Conservation (phyloP, 305 asterid species). For the Rubia peregrina region DNA sequence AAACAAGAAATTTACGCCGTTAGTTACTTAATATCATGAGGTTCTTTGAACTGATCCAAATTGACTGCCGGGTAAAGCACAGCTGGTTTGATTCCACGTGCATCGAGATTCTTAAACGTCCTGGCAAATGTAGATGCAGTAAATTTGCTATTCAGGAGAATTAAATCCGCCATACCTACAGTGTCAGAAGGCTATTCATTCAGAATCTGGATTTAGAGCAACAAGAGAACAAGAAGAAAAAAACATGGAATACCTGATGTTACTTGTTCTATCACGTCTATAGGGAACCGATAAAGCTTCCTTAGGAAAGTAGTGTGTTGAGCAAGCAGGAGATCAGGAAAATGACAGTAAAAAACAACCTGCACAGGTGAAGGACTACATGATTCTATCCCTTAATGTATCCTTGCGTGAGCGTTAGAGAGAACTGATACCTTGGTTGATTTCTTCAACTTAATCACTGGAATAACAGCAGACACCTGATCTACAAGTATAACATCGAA, state of each 20-base stretch:
- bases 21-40: slow-evolving; percentile 57
- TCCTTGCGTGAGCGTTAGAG: not conserved
- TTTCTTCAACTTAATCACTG: slow-evolving; percentile 68
- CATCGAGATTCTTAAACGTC: slow-evolving; percentile 28
- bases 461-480: slow-evolving; percentile 80
- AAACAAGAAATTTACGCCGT: slow-evolving; percentile 2
- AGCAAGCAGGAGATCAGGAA: slow-evolving; percentile 86
- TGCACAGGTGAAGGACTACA: slow-evolving; percentile 23
- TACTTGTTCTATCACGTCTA: slow-evolving; percentile 71
- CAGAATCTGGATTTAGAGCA: slow-evolving; percentile 2
- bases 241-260: slow-evolving; percentile 55
- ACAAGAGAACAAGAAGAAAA: not conserved
- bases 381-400: not conserved
- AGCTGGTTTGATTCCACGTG: slow-evolving; percentile 34
- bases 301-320: slow-evolving; percentile 70
- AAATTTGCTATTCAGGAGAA: slow-evolving; percentile 54
- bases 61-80: slow-evolving; percentile 96
- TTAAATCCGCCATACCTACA: slow-evolving; percentile 90
- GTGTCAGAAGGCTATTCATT: slow-evolving; percentile 10
- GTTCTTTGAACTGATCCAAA: slow-evolving; percentile 65
- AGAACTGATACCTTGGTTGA: slow-evolving; percentile 51
- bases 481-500: slow-evolving; percentile 74
- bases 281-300: slow-evolving; percentile 77
- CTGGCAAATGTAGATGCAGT: slow-evolving; percentile 31
- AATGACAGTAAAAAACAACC: slow-evolving; percentile 92